Evolutionary conservation across 2,329 filamentous ascomycete genomes (phyloP).

Genomic region (Taxawa tesnikishii): DNA sequence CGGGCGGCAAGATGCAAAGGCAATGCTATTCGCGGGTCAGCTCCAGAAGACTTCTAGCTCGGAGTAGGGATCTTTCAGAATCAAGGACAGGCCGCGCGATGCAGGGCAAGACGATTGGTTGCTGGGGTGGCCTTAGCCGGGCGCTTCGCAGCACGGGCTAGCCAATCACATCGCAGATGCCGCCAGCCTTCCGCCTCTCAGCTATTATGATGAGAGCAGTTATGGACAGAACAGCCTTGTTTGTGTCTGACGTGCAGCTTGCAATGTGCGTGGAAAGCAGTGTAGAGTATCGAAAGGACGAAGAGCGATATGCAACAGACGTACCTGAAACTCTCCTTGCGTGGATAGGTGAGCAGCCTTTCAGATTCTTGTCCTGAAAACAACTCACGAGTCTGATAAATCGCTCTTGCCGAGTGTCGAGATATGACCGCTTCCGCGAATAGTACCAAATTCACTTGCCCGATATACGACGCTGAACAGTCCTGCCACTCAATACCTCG

Average conservation of each 20-base stretch:
- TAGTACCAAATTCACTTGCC: too few relatives aligned
- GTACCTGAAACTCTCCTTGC: too few relatives aligned
- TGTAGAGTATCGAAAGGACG: background rate
- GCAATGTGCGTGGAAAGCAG: background rate
- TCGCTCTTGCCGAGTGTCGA: too few relatives aligned
- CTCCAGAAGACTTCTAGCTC: background rate
- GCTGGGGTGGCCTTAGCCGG: background rate
- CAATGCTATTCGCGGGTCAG: background rate
- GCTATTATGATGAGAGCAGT: background rate
- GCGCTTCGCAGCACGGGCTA: background rate
- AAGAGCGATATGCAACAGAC: background rate
- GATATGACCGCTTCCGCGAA: too few relatives aligned
- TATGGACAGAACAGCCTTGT: background rate
- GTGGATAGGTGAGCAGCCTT: too few relatives aligned
- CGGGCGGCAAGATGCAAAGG: background rate
- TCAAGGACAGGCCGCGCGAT: background rate
- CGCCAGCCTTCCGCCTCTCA: too few relatives aligned
- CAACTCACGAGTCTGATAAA: too few relatives aligned
- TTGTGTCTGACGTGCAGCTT: background rate
- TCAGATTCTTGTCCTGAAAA: too few relatives aligned
- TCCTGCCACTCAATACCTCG: too few relatives aligned
- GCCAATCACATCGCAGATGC: background rate
- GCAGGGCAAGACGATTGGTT: background rate
- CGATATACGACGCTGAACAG: too few relatives aligned
- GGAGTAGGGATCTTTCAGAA: background rate